Evolutionary conservation across 2,329 filamentous ascomycete species (phyloP).

Genomic region (Aspergillus sp.): DNA sequence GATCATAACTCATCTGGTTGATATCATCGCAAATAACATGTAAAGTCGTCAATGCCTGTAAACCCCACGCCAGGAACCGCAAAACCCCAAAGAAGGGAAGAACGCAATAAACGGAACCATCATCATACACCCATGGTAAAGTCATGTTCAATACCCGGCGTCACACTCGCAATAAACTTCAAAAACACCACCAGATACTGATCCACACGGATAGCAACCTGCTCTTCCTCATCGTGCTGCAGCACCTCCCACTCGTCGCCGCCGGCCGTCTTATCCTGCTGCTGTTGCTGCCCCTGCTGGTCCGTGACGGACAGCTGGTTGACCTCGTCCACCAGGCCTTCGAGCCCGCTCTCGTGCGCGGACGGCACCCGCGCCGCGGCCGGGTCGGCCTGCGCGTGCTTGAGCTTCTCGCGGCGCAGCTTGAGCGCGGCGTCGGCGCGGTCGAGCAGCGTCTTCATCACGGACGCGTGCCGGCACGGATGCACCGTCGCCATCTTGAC

Average conservation of each 20-base stretch:
- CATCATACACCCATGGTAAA: slow-evolving; percentile 89
- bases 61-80: neutral
- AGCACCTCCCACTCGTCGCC: slow-evolving; percentile 66
- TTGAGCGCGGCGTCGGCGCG: slow-evolving; percentile 92
- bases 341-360: slow-evolving; percentile 61
- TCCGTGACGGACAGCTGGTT: slow-evolving; percentile 60
- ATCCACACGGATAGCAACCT: slow-evolving; percentile 50
- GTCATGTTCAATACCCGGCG: slow-evolving; percentile 94
- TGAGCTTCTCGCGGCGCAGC: slow-evolving; percentile 78
- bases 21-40: no score
- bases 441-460: slow-evolving; percentile 97
- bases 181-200: slow-evolving; percentile 53
- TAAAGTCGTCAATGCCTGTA: neutral
- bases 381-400: slow-evolving; percentile 59
- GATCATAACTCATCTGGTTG: no score
- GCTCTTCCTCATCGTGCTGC: slow-evolving; percentile 49
- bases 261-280: slow-evolving; percentile 27
- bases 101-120: neutral
- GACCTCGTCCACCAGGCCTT: slow-evolving; percentile 82
- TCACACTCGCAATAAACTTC: slow-evolving; percentile 81
- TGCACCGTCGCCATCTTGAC: slow-evolving; percentile 97
- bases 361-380: slow-evolving; percentile 24
- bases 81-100: neutral
- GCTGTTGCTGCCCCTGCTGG: slow-evolving; percentile 27
- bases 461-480: slow-evolving; percentile 93